Percentiles rank a stretch among this genome's conserved stretches.
These are phyloP conservation scores for Gossypium davidsonii DNA, from an alignment of 441 rosid genomes.

Conservation along the genomic window DNA sequence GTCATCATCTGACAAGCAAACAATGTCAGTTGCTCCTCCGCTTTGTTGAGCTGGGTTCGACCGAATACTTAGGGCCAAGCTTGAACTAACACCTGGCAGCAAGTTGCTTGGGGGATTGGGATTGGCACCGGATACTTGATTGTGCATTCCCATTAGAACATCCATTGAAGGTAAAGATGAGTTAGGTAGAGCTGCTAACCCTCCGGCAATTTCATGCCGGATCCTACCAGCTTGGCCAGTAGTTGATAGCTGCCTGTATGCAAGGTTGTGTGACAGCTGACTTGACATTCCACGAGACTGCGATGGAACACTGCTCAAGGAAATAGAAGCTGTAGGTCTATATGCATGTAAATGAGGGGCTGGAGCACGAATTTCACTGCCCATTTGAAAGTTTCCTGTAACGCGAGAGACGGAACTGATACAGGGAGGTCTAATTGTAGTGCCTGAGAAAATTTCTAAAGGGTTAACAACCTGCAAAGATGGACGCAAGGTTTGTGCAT, in stretches of 20 bases:
- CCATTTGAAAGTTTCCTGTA: conserved; percentile 33
- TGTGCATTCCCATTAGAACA: conserved; percentile 20
- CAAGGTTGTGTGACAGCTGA: conserved; percentile 21
- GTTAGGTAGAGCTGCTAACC: background rate
- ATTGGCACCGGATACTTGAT: conserved; percentile 14
- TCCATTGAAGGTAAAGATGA: conserved; percentile 20
- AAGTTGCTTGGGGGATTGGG: conserved; percentile 16
- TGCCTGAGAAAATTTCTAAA: conserved; percentile 21
- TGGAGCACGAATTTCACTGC: conserved; percentile 44
- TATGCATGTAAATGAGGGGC: conserved; percentile 55
- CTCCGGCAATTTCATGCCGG: background rate
- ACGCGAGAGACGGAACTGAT: conserved; percentile 33
- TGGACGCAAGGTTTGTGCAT: conserved; percentile 11
- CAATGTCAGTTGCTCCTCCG: conserved; percentile 27
- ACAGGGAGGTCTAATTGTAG: conserved; percentile 41
- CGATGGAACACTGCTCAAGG: conserved; percentile 14
- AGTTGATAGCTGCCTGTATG: conserved; percentile 15
- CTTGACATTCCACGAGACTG: conserved; percentile 18
- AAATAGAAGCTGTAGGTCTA: conserved; percentile 34
- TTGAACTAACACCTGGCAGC: conserved; percentile 12
- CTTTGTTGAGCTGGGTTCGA: conserved; percentile 9
- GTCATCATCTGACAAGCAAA: conserved; percentile 79
- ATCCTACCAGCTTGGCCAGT: conserved; percentile 11
- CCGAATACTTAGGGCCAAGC: background rate
- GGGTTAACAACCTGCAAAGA: conserved; percentile 24